phyloP scores from a whole-genome alignment of 306 rosid species.

The Prunus padus region DNA sequence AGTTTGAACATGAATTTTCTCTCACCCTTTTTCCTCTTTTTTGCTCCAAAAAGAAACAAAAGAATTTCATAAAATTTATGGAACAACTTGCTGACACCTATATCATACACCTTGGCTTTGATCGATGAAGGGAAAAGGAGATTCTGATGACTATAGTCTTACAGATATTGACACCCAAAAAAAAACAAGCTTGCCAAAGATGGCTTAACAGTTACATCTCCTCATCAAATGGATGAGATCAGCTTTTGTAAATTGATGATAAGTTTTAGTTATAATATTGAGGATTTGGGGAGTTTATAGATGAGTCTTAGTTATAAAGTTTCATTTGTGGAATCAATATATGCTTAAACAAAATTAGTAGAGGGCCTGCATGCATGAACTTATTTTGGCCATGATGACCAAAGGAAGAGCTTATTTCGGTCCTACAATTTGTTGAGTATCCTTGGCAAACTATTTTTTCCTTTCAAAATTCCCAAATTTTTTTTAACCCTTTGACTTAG shows the following conservation, averaged over 20 bases:
- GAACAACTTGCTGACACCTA: constrained; percentile 23
- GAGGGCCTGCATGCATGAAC: too few species aligned
- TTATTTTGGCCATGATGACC: too few species aligned
- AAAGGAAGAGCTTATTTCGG: too few species aligned
- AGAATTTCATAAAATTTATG: background rate
- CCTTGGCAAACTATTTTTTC: too few species aligned
- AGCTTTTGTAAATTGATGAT: background rate
- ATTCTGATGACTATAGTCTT: background rate
- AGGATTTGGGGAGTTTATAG: too few species aligned
- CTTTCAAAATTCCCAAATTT: too few species aligned
- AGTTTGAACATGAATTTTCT: constrained; percentile 26
- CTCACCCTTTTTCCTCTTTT: constrained; percentile 15
- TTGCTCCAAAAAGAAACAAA: constrained; percentile 11
- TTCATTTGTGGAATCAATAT: too few species aligned
- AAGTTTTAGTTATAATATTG: too few species aligned
- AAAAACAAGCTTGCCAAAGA: background rate
- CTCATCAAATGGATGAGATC: background rate
- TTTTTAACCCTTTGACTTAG: too few species aligned
- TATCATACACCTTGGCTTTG: background rate
- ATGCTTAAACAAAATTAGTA: too few species aligned
- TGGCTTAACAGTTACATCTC: background rate
- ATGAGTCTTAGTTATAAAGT: too few species aligned
- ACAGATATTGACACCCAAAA: background rate
- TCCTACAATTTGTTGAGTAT: too few species aligned
- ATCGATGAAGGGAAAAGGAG: background rate